A percentile compares a stretch with the other conserved stretches of the same genome.
Conservation (phyloP, 306 rosid genomes). For the Dicorynia guianensis region DNA sequence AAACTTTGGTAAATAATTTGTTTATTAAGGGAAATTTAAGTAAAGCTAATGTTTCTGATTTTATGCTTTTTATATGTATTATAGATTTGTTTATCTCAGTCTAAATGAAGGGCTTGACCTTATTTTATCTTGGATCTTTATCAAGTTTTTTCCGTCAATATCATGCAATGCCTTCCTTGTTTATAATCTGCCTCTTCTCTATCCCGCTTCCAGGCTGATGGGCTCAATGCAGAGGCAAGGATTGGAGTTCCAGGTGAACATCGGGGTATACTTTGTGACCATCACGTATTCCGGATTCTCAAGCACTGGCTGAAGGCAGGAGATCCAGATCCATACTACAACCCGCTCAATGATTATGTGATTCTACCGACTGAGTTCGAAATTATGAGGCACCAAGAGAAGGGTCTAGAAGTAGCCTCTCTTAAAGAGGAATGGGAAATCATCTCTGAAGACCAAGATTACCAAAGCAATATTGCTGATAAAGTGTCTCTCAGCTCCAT, state of each 20-base stretch:
- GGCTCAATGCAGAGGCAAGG: slow-evolving; percentile 89
- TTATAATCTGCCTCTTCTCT: neutral
- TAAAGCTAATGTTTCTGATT: no score
- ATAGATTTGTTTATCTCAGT: no score
- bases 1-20: no score
- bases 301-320: slow-evolving; percentile 96
- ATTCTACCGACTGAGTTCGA: slow-evolving; percentile 85
- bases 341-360: slow-evolving; percentile 91
- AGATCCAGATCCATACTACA: slow-evolving; percentile 85
- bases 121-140: neutral
- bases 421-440: slow-evolving; percentile 97
- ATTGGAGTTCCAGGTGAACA: slow-evolving; percentile 94
- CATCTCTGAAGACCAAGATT: slow-evolving; percentile 59
- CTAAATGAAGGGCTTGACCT: no score
- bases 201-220: slow-evolving; percentile 75
- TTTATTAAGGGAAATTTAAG: no score
- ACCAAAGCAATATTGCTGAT: slow-evolving; percentile 36
- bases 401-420: slow-evolving; percentile 73
- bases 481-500: slow-evolving; percentile 57
- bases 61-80: no score
- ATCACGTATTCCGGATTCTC: slow-evolving; percentile 83
- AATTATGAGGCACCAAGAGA: slow-evolving; percentile 63
- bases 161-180: slow-evolving; percentile 4
- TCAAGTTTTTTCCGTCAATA: neutral
- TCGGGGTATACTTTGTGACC: slow-evolving; percentile 83